Conservation (phyloP, 176 grass and related monocot genomes). For the Aegilops bicornis region DNA sequence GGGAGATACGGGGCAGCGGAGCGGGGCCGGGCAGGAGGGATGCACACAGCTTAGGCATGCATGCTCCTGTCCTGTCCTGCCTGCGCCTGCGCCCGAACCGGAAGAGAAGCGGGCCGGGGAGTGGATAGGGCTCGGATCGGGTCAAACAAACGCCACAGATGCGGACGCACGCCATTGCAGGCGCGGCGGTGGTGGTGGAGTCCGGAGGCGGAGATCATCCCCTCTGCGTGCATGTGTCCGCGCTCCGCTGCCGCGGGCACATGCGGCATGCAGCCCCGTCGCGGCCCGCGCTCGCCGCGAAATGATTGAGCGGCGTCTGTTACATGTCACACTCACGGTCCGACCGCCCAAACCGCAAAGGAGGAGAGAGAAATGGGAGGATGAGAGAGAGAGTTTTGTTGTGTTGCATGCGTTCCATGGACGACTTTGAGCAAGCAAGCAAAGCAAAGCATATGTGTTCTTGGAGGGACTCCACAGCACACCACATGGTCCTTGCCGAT, state of each 20-base stretch:
- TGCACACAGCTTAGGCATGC: slow-evolving; percentile 32
- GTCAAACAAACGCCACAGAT: slow-evolving; percentile 29
- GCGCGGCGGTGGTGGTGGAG: neutral
- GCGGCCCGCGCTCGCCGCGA: neutral
- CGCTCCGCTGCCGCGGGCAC: slow-evolving; percentile 38
- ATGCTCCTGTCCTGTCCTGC: neutral
- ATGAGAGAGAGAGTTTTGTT: slow-evolving; percentile 1
- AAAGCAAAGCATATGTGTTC: slow-evolving; percentile 6
- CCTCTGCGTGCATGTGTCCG: slow-evolving; percentile 27
- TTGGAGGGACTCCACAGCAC: slow-evolving; percentile 12
- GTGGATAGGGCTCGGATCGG: slow-evolving; percentile 45
- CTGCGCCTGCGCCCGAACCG: slow-evolving; percentile 26
- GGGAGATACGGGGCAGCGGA: slow-evolving; percentile 25
- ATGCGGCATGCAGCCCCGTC: slow-evolving; percentile 34
- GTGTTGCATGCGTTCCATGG: slow-evolving; percentile 21
- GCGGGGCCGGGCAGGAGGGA: neutral
- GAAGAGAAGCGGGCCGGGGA: slow-evolving; percentile 7
- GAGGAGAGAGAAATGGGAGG: slow-evolving; percentile 19
- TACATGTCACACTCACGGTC: slow-evolving; percentile 84
- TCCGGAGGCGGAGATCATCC: slow-evolving; percentile 40
- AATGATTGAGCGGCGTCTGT: slow-evolving; percentile 85
- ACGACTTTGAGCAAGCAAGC: slow-evolving; percentile 25
- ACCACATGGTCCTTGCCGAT: slow-evolving; percentile 24
- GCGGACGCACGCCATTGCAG: neutral
- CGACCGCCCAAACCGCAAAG: slow-evolving; percentile 25